phyloP scores from a whole-genome alignment of 2,329 filamentous ascomycete species.

The Penicillium sp. region DNA sequence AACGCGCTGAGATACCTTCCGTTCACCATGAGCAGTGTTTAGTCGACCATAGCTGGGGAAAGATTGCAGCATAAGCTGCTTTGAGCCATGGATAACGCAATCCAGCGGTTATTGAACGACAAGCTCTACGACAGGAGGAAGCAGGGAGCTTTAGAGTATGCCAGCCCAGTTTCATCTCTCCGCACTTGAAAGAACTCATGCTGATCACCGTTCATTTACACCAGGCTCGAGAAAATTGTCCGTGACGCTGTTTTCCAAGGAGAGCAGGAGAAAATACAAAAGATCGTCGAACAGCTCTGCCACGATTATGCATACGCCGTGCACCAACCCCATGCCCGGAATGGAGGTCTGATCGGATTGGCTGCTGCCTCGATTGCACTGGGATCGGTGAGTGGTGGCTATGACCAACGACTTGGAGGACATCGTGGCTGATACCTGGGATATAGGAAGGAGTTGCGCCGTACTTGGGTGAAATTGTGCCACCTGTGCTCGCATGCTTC shows the following conservation, averaged over 20 bases:
- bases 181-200: not conserved
- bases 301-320: conserved; percentile 98
- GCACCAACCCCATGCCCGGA: conserved; percentile 92
- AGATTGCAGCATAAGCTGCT: conserved; percentile 3
- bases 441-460: conserved; percentile 75
- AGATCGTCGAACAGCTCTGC: conserved; percentile 92
- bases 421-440: conserved; percentile 6
- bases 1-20: not conserved
- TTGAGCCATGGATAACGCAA: conserved; percentile 74
- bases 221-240: conserved; percentile 83
- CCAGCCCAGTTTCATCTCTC: conserved; percentile 17
- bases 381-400: conserved; percentile 68
- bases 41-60: conserved; percentile 1
- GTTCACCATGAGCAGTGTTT: conserved; percentile 10
- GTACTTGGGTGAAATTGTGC: conserved; percentile 91
- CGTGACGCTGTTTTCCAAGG: conserved; percentile 75
- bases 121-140: conserved; percentile 99
- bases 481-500: conserved; percentile 95
- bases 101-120: conserved; percentile 90
- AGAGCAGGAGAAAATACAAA: conserved; percentile 77
- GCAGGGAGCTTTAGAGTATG: conserved; percentile 91
- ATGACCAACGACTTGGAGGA: not conserved
- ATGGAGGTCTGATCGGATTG: conserved; percentile 92
- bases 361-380: conserved; percentile 94
- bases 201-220: conserved; percentile 11